Base-by-base conservation (phyloP, 1,284 basidiomycete genomes). In the Ceratobasidium sp. region DNA sequence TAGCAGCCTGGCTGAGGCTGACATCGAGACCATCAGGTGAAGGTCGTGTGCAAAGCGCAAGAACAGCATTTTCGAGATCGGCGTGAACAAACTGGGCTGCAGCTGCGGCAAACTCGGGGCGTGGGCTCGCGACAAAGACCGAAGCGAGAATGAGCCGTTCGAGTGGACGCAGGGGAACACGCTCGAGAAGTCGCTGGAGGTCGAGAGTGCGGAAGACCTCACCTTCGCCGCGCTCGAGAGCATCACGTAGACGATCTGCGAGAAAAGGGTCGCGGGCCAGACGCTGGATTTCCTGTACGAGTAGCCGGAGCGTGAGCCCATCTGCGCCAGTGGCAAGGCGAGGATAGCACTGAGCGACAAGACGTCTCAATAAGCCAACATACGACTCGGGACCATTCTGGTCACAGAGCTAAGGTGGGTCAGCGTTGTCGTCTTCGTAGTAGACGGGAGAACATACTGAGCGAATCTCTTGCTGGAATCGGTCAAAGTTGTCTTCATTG, bases 371-470 rank as follows among this genome's bases (percentile, higher is more conserved):
- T 84, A 96, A 96, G 83, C 98, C 95, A 75, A 95, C 88, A 83
- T 98, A 97, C 76, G 95, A 96, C 82, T 97, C 96, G 79, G 94
- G 87, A 72, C 95, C 94, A 87, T 98, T 94, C 80, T 94, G 92
- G 80, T 97, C 94, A 76, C 94, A 94, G 78, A 98, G 88, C 95
- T 98, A 81, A n/a, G 28, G 16, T 47, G 30, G 35, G 35, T 57
- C 8, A 2, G 26, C 14, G 23, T 55, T 7, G 23, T 2, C 38
- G 38, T 64, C 26, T 8, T 23, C 16, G 18, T 55, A 2, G 23
- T 1, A 38, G 26, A 26, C 30, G 9, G 16, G 72, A 76, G 76
- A 59, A 87, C 93, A 79, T 81, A 97, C 95, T 74, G 92, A 92
- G 79, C 93, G 90, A 78, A 98, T 96, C 85, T 98, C 95, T 73